A percentile compares a stretch with the other conserved stretches of the same genome.
phyloP scores from a whole-genome alignment of 495 filamentous ascomycete genomes.

The Aspergillus panamensis region DNA sequence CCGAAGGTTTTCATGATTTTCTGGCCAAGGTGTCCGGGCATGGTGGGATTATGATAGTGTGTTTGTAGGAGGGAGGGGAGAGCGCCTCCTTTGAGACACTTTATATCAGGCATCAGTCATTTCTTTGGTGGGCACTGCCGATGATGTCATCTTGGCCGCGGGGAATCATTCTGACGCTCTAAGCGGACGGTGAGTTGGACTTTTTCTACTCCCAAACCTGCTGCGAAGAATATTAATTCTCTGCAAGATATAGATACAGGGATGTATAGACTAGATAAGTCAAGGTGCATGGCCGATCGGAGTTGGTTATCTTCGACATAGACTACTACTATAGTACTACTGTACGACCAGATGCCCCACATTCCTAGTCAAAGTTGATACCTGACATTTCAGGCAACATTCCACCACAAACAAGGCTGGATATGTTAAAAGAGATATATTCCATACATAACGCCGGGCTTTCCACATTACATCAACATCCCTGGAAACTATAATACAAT shows the following conservation, averaged over 20 bases:
- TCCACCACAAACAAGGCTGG: not conserved
- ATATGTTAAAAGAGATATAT: not conserved
- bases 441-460: too few relatives aligned
- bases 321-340: too few relatives aligned
- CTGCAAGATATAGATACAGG: too few relatives aligned
- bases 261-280: too few relatives aligned
- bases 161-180: too few relatives aligned
- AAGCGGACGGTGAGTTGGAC: not conserved
- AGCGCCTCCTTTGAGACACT: not conserved
- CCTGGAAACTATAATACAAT: conserved; percentile 5
- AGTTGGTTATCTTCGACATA: not conserved
- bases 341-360: too few relatives aligned
- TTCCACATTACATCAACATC: too few relatives aligned
- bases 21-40: conserved; percentile 37
- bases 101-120: not conserved
- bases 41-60: conserved; percentile 6
- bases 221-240: too few relatives aligned
- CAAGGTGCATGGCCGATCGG: too few relatives aligned
- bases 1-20: conserved; percentile 38
- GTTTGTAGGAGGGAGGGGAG: not conserved
- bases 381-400: not conserved
- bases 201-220: too few relatives aligned
- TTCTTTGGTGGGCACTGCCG: not conserved
- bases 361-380: too few relatives aligned
- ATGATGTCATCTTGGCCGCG: conserved; percentile 1